phyloP scores from a whole-genome alignment of 2,329 filamentous ascomycete genomes.

The Pseudogymnoascus sp. region DNA sequence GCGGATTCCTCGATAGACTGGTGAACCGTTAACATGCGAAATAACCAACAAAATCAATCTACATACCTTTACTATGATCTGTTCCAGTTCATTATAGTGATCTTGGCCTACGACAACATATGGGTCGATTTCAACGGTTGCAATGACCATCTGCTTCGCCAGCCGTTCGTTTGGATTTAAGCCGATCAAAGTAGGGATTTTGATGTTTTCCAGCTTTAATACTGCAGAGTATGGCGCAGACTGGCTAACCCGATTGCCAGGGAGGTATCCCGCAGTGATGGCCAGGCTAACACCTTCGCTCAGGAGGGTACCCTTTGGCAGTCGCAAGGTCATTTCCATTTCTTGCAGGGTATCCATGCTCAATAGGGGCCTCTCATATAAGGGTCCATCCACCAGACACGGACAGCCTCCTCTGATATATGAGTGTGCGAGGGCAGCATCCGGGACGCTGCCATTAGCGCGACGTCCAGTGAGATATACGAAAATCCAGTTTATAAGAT shows the following conservation, averaged over 20 bases:
- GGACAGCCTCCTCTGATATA: conserved; percentile 20
- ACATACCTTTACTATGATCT: conserved; percentile 51
- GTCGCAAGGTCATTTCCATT: conserved; percentile 43
- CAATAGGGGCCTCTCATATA: conserved; percentile 30
- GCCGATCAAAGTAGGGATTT: conserved; percentile 60
- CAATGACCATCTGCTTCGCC: conserved; percentile 57
- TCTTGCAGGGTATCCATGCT: conserved; percentile 33
- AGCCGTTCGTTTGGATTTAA: conserved; percentile 63
- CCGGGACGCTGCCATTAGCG: background rate
- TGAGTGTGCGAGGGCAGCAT: background rate
- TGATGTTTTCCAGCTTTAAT: conserved; percentile 48
- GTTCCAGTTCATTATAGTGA: conserved; percentile 48
- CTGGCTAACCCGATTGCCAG: conserved; percentile 19
- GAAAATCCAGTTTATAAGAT: conserved; percentile 11
- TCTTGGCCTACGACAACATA: conserved; percentile 36
- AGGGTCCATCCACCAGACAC: conserved; percentile 21
- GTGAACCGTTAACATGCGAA: background rate
- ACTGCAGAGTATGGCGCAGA: conserved; percentile 23
- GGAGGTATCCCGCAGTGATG: conserved; percentile 35
- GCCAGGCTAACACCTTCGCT: conserved; percentile 52
- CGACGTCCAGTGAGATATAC: conserved; percentile 11
- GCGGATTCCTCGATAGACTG: conserved; percentile 47
- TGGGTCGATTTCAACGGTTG: conserved; percentile 53
- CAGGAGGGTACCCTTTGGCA: conserved; percentile 62
- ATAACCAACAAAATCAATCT: background rate